Conservation (phyloP, 2,329 filamentous ascomycete species). For the Scleromitrula shiraiana region DNA sequence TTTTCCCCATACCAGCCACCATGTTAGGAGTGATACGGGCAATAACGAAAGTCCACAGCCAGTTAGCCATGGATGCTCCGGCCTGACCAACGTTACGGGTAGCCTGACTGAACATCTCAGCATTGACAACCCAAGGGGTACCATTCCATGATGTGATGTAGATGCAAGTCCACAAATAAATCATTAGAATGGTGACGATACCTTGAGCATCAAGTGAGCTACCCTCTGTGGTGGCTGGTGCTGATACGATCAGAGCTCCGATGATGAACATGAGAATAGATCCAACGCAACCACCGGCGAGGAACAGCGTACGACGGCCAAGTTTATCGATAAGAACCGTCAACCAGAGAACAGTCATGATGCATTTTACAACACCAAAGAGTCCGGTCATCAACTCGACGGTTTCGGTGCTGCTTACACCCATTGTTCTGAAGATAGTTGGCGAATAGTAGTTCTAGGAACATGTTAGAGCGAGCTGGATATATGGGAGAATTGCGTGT, state of each 20-base stretch:
- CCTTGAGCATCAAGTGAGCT: neutral
- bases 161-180: slow-evolving; percentile 12
- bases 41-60: slow-evolving; percentile 18
- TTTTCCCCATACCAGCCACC: slow-evolving; percentile 6
- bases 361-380: slow-evolving; percentile 16
- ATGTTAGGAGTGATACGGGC: slow-evolving; percentile 19
- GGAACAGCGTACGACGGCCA: slow-evolving; percentile 42
- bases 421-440: slow-evolving; percentile 18
- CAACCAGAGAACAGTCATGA: slow-evolving; percentile 35
- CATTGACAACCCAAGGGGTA: slow-evolving; percentile 22
- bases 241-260: neutral
- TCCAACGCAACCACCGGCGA: slow-evolving; percentile 17
- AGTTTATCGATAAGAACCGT: slow-evolving; percentile 52
- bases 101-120: slow-evolving; percentile 21
- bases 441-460: slow-evolving; percentile 20
- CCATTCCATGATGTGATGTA: slow-evolving; percentile 24
- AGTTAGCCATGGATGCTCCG: slow-evolving; percentile 17
- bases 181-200: neutral
- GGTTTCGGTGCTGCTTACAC: slow-evolving; percentile 17
- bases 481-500: neutral
- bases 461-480: neutral
- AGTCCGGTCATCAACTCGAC: slow-evolving; percentile 18
- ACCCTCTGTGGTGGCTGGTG: neutral
- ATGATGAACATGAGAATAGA: slow-evolving; percentile 20
- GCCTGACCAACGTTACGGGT: slow-evolving; percentile 20